phyloP scores from a whole-genome alignment of 2,329 filamentous ascomycete species.

The Fusarium verticillioides region DNA sequence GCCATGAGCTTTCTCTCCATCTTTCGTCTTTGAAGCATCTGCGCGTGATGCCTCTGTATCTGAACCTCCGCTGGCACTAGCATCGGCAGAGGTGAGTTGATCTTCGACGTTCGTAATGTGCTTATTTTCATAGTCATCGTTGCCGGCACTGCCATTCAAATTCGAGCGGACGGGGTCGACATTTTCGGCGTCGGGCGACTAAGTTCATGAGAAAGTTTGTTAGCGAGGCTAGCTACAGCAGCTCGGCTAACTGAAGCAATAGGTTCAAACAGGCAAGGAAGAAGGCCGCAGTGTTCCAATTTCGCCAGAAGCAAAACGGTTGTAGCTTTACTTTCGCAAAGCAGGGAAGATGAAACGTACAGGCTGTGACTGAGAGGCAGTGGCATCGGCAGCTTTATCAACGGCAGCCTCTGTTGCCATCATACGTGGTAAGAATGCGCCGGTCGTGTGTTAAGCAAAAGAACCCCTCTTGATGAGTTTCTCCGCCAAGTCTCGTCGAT shows the following conservation, averaged over 20 bases:
- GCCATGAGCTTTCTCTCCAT: conserved; percentile 68
- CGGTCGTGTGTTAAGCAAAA: conserved; percentile 46
- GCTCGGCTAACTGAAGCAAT: neutral
- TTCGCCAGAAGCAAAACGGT: neutral
- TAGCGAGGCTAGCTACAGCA: conserved; percentile 18
- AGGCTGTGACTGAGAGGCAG: conserved; percentile 58
- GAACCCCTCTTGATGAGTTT: conserved; percentile 43
- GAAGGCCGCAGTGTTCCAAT: neutral
- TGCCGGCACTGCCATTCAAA: conserved; percentile 62
- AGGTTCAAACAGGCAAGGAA: neutral
- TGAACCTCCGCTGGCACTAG: conserved; percentile 78
- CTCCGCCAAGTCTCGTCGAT: conserved; percentile 34
- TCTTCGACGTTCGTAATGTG: conserved; percentile 69
- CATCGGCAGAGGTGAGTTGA: conserved; percentile 70
- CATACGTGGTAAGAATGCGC: conserved; percentile 64
- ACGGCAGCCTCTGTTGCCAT: conserved; percentile 72
- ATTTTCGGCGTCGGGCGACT: conserved; percentile 58
- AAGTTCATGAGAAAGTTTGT: conserved; percentile 19
- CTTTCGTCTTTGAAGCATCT: conserved; percentile 64
- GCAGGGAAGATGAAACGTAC: conserved; percentile 50
- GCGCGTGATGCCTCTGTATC: conserved; percentile 78
- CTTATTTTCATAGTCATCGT: conserved; percentile 67
- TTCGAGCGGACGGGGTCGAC: conserved; percentile 56
- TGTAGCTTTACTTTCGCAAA: neutral
- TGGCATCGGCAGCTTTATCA: conserved; percentile 65